Percentiles rank a stretch among this genome's conserved stretches.
Conservation (phyloP, 257 asterid genomes). For the Craterostigma plantagineum region DNA sequence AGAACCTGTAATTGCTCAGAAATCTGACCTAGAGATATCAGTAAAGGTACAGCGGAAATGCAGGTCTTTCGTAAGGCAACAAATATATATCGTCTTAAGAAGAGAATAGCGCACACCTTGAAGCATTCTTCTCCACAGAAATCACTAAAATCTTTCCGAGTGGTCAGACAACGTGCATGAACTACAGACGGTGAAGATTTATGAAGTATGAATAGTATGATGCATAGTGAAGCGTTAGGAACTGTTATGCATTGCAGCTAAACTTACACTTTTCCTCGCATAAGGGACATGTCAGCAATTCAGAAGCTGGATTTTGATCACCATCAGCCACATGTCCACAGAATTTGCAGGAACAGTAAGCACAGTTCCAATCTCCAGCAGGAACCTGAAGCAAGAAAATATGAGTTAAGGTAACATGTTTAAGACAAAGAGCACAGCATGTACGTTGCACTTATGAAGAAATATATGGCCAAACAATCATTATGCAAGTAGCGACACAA, state of each 20-base stretch:
- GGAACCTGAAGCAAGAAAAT: slow-evolving; percentile 36
- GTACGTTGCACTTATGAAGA: not conserved
- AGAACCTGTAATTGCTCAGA: slow-evolving; percentile 44
- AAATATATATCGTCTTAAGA: slow-evolving; percentile 8
- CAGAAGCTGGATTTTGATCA: slow-evolving; percentile 9
- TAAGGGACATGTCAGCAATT: slow-evolving; percentile 33
- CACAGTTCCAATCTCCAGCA: slow-evolving; percentile 79
- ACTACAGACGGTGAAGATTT: slow-evolving; percentile 25
- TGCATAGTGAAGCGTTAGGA: not conserved
- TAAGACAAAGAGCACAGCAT: not conserved
- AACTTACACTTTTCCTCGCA: slow-evolving; percentile 81
- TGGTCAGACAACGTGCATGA: slow-evolving; percentile 41
- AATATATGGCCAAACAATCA: no score
- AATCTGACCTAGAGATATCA: slow-evolving; percentile 23
- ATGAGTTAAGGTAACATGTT: not conserved
- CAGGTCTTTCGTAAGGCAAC: slow-evolving; percentile 13
- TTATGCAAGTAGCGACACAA: no score
- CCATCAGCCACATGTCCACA: slow-evolving; percentile 49
- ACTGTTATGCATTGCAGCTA: slow-evolving; percentile 2
- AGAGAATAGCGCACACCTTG: slow-evolving; percentile 55
- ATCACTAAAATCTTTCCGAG: slow-evolving; percentile 11
- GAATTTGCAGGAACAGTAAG: slow-evolving; percentile 82
- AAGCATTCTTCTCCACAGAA: slow-evolving; percentile 19
- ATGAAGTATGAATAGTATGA: not conserved
- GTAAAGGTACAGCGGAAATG: slow-evolving; percentile 12